Conservation (phyloP, 768 basidiomycete species). For the Leucosporidium scottii region DNA sequence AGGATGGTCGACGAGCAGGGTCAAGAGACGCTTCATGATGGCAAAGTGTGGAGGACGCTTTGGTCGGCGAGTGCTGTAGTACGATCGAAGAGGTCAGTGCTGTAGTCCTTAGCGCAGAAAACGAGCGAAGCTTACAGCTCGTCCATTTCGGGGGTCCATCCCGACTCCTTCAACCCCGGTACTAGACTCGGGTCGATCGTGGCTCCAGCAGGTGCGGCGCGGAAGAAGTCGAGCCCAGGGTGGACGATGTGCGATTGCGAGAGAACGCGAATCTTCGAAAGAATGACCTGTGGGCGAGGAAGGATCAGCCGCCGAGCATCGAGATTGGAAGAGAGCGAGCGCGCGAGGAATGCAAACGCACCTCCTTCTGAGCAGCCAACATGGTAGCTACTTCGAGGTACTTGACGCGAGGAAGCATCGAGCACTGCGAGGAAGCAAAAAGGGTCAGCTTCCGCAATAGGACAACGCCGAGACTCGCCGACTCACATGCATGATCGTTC, state of each 20-base stretch:
- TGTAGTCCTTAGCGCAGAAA: not conserved
- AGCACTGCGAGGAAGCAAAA: constrained; percentile 50
- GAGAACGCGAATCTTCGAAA: constrained; percentile 77
- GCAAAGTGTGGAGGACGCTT: constrained; percentile 52
- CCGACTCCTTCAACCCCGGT: constrained; percentile 74
- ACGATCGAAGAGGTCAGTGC: not conserved
- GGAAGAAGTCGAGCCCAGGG: constrained; percentile 55
- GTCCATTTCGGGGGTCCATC: constrained; percentile 81
- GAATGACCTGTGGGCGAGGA: constrained; percentile 52
- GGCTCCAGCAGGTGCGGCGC: constrained; percentile 25
- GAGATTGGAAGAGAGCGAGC: not conserved
- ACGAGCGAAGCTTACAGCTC: constrained; percentile 48
- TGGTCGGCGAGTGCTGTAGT: constrained; percentile 43
- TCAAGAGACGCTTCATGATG: constrained; percentile 69
- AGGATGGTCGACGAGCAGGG: constrained; percentile 68
- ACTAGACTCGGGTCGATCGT: constrained; percentile 64
- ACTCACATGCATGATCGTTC: constrained; percentile 83
- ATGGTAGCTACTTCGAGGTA: constrained; percentile 75
- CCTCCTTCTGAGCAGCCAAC: constrained; percentile 71
- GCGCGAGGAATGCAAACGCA: constrained; percentile 22
- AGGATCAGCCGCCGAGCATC: not conserved
- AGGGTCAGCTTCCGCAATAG: not conserved
- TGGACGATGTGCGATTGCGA: constrained; percentile 81
- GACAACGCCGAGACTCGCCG: too few relatives aligned
- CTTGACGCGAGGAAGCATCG: constrained; percentile 84